Base-by-base conservation (phyloP, 2,329 filamentous ascomycete species). In the Pyrenophora graminea region DNA sequence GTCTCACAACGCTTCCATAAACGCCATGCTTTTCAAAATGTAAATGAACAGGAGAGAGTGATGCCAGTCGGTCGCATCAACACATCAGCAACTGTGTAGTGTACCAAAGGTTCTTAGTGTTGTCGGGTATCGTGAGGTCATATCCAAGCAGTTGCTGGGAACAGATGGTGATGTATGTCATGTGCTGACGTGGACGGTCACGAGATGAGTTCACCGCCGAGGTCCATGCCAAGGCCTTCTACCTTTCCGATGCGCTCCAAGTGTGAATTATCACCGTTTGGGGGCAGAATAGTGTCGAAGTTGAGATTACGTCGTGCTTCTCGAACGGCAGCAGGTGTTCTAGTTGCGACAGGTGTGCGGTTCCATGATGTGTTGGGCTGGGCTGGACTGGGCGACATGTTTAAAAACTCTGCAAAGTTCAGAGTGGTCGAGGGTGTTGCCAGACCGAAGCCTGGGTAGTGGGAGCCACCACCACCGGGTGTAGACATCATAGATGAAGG, bases 341-440 rank as follows among this genome's bases (percentile, higher is more conserved):
- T 90, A 15, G 71, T 69, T 6, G 77, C 76, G 13, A 76, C 77
- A 15, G 84, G 84, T 30, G 84, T 86, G 27, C 82, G 79, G 27
- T 76, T 77, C 89, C 91, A 97, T 8, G 86, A 83, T 62, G 86
- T 90, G 25, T 58, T 56, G 23, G 65, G 58, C 76, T 97, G 94
- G 21, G 91, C 94, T 17, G 94, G 94, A 68, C 91, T 96, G 0
- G 94, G 94, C 6, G 94, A 96, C 71, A 97, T 93, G 75, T 97
- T 97, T 70, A 97, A 88, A 75, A 96, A 99, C 70, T 99, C 94
- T 45, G 91, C 85, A 76, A 97, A 96, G 77, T 97, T 95, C 74
- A 97, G 95, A 40, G 80, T 84, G 68, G 92, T 89, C 13, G 87
- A 87, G 0, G 93, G 93, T 1, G 93, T 97, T 57, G 84, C 86